Evolutionary conservation across 2,329 filamentous ascomycete genomes (phyloP).

Genomic region (Diplodia mutila): DNA sequence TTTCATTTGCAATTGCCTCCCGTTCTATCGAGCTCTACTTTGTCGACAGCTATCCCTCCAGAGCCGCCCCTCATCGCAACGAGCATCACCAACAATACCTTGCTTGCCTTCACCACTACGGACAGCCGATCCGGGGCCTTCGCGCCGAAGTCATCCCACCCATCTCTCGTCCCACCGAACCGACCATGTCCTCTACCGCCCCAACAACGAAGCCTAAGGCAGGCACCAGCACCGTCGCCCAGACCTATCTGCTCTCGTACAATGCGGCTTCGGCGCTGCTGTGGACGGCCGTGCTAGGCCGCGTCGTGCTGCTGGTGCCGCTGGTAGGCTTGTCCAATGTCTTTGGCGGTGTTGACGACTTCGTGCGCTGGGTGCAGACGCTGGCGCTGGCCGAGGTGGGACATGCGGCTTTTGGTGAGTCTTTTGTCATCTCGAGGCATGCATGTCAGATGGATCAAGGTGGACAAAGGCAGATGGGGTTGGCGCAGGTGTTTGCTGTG

Average conservation of each 20-base stretch:
- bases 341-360: constrained; percentile 65
- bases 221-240: not conserved
- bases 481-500: not conserved
- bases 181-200: not conserved
- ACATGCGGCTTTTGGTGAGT: constrained; percentile 75
- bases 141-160: not conserved
- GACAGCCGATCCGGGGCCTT: not conserved
- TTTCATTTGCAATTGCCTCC: not conserved
- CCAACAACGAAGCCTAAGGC: not conserved
- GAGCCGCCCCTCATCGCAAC: not conserved
- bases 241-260: constrained; percentile 79
- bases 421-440: not conserved
- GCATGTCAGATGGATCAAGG: not conserved
- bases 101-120: not conserved
- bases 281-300: constrained; percentile 77
- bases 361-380: constrained; percentile 80
- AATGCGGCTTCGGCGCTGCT: constrained; percentile 76
- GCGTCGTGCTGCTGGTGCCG: constrained; percentile 61
- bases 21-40: too few species aligned
- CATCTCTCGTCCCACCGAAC: not conserved
- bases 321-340: constrained; percentile 51
- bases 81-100: not conserved
- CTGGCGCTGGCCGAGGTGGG: constrained; percentile 80
- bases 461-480: not conserved
- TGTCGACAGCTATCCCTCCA: not conserved